phyloP scores from a whole-genome alignment of 371 early-diverging fungal species.

The Basidiobolus meristosporus region DNA sequence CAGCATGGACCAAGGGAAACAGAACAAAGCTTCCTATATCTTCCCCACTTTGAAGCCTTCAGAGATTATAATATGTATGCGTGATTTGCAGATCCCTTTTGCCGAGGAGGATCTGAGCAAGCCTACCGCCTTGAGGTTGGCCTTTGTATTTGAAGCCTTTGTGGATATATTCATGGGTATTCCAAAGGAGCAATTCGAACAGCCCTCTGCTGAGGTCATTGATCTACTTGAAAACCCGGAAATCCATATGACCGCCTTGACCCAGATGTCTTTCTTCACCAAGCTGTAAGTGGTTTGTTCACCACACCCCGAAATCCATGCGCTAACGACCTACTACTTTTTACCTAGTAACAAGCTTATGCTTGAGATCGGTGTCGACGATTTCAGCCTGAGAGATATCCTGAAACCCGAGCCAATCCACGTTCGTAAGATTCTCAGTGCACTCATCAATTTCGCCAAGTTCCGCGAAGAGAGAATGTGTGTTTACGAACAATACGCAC shows the following conservation, averaged over 20 bases:
- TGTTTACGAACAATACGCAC: not conserved
- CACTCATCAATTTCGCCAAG: conserved; percentile 68
- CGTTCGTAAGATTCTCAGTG: conserved; percentile 42
- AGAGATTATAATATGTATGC: conserved; percentile 37
- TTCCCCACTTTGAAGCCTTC: conserved; percentile 16
- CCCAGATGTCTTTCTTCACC: not conserved
- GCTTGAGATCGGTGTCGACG: conserved; percentile 38
- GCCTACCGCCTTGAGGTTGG: conserved; percentile 27
- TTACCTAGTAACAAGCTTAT: conserved; percentile 27
- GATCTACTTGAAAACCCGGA: conserved; percentile 30
- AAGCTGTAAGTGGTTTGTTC: not conserved
- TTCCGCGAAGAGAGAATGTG: conserved; percentile 51
- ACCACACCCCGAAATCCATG: not conserved
- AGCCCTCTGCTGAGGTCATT: conserved; percentile 13
- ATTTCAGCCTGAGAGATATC: conserved; percentile 51
- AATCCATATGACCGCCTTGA: not conserved
- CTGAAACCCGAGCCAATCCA: conserved; percentile 43
- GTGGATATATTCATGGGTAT: conserved; percentile 31
- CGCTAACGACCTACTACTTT: not conserved
- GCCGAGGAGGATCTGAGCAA: conserved; percentile 35
- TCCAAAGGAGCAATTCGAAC: conserved; percentile 15
- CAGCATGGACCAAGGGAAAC: no score
- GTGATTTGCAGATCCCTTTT: conserved; percentile 34
- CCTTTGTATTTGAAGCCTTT: conserved; percentile 31
- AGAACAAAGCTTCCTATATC: not conserved